Evolutionary conservation across 2,329 filamentous ascomycete genomes (phyloP).

Genomic region (Cyphellophora attinorum): DNA sequence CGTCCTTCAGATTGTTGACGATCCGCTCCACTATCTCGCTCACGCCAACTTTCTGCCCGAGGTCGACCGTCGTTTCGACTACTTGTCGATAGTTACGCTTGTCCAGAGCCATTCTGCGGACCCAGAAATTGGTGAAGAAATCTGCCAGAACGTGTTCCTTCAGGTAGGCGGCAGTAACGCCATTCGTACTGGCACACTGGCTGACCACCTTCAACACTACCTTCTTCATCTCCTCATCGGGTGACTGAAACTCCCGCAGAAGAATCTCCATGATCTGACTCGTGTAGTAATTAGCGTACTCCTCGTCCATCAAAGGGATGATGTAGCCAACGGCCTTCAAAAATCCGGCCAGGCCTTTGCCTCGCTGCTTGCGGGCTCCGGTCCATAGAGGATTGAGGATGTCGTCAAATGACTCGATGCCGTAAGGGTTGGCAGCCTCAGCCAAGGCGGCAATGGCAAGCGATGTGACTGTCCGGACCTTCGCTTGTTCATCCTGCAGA

Average conservation of each 20-base stretch:
- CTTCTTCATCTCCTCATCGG: conserved; percentile 99
- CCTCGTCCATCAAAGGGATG: conserved; percentile 98
- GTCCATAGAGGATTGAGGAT: conserved; percentile 97
- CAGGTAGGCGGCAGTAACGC: conserved; percentile 87
- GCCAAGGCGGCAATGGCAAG: conserved; percentile 90
- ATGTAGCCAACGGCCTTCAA: conserved; percentile 97
- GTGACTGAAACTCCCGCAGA: conserved; percentile 88
- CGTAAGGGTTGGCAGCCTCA: conserved; percentile 93
- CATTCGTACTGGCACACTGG: conserved; percentile 87
- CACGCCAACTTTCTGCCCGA: conserved; percentile 95
- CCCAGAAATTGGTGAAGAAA: conserved; percentile 99
- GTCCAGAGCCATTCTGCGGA: conserved; percentile 89
- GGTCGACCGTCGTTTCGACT: conserved; percentile 93
- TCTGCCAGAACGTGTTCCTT: conserved; percentile 92
- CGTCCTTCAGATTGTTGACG: conserved; percentile 92
- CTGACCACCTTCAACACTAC: conserved; percentile 96
- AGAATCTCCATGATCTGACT: conserved; percentile 98
- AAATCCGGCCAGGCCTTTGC: conserved; percentile 91
- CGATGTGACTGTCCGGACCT: conserved; percentile 92
- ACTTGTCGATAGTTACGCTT: conserved; percentile 97
- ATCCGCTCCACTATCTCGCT: conserved; percentile 90
- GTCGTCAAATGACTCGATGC: conserved; percentile 97
- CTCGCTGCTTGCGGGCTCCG: conserved; percentile 87
- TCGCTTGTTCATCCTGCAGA: conserved; percentile 93
- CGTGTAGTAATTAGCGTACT: conserved; percentile 98